A percentile compares a stretch with the other conserved stretches of the same genome.
phyloP scores from a whole-genome alignment of 2,329 filamentous ascomycete genomes.

The Elsinoe arachidis region DNA sequence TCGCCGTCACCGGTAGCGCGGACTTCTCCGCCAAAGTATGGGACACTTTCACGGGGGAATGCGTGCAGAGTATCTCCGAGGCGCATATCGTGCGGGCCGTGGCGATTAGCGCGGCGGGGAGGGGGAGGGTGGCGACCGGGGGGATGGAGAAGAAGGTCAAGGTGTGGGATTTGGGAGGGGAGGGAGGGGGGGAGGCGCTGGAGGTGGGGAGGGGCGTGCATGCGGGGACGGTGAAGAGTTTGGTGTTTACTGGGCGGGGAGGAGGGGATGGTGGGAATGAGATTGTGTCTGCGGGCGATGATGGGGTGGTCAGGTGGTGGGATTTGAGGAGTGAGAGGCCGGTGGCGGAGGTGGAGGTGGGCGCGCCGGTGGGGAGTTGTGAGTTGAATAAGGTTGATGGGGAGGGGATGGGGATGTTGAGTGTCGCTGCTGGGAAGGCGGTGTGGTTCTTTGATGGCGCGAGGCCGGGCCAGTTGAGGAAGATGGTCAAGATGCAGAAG shows the following conservation, averaged over 20 bases:
- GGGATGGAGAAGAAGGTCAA: conserved; percentile 95
- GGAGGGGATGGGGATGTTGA: conserved; percentile 53
- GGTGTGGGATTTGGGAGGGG: conserved; percentile 76
- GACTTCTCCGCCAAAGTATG: conserved; percentile 91
- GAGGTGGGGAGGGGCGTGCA: conserved; percentile 84
- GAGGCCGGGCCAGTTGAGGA: conserved; percentile 61
- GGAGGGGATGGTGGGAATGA: conserved; percentile 70
- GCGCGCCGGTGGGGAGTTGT: conserved; percentile 82
- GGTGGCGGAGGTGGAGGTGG: conserved; percentile 67
- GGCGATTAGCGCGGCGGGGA: conserved; percentile 43
- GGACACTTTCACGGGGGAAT: conserved; percentile 92
- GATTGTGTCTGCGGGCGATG: conserved; percentile 80
- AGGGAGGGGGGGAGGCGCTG: conserved; percentile 19
- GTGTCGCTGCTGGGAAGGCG: conserved; percentile 87
- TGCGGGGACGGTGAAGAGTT: conserved; percentile 84
- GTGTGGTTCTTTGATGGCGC: conserved; percentile 84
- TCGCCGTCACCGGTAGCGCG: conserved; percentile 86
- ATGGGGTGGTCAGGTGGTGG: conserved; percentile 91
- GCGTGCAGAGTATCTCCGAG: conserved; percentile 78
- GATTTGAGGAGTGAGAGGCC: conserved; percentile 67
- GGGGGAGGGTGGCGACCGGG: conserved; percentile 75
- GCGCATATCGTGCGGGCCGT: conserved; percentile 92
- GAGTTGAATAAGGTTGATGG: conserved; percentile 55
- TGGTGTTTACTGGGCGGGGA: conserved; percentile 58
- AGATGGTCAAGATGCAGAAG: conserved; percentile 69